Conservation (phyloP, 495 filamentous ascomycete genomes). For the Tuber aestivum region DNA sequence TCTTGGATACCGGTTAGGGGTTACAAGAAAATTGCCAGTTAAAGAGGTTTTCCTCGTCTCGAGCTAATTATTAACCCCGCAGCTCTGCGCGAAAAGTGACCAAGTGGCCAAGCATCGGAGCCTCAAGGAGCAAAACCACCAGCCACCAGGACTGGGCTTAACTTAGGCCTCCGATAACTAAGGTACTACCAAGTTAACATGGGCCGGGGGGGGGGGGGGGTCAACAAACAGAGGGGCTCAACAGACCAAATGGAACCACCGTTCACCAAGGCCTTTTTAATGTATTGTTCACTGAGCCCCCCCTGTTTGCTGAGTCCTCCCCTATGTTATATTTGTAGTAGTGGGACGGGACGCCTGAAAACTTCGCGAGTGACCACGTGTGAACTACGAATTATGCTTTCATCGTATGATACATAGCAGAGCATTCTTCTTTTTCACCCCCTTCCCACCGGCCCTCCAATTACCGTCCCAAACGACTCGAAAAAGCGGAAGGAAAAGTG, state of each 20-base stretch:
- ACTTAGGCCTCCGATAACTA: background rate
- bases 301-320: too few relatives aligned
- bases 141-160: background rate
- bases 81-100: background rate
- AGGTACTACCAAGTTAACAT: background rate
- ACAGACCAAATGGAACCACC: too few relatives aligned
- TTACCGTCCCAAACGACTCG: slow-evolving; percentile 3
- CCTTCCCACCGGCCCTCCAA: background rate
- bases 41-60: background rate
- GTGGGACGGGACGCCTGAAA: background rate
- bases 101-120: background rate
- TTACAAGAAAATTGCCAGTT: background rate
- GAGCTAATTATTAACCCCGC: background rate
- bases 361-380: background rate
- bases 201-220: too few relatives aligned
- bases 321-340: background rate
- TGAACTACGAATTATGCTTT: slow-evolving; percentile 1
- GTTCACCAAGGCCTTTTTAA: too few relatives aligned
- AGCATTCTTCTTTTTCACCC: background rate
- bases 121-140: background rate
- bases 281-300: too few relatives aligned
- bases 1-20: too few relatives aligned
- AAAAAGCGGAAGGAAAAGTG: background rate
- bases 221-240: too few relatives aligned
- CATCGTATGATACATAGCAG: slow-evolving; percentile 4